Base-by-base conservation (phyloP, 2,329 filamentous ascomycete genomes). In the Tolypocladium inflatum region DNA sequence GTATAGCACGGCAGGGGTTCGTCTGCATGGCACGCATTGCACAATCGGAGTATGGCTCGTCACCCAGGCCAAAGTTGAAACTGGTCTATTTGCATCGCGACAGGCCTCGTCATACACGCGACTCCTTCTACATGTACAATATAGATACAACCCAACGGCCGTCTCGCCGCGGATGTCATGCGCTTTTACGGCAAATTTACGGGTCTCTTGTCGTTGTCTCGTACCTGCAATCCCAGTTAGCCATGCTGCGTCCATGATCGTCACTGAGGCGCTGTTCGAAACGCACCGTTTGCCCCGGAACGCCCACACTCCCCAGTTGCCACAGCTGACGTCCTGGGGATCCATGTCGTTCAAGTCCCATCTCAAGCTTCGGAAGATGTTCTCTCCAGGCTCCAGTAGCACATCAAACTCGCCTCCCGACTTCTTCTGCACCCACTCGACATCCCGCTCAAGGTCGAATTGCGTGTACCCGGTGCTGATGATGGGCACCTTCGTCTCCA, bases 271-370 rank as follows among this genome's bases (percentile, higher is more conserved):
- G 38, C 11, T 39, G 35, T 43, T 51, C 17, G 51, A 42, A 33
- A 58, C 83, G 66, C 83, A 97, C 84, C 93, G 88, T 84, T 99
- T 99, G 66, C 94, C 94, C 75, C 94, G 85, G 78, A 99, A 99
- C 17, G 88, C 91, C 91, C 95, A 99, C 2, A 96, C 79, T 13
- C 94, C 94, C 91, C 91, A 99, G 73, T 99, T 99, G 57, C 94
- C 93, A 68, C 91, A 95, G 66, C 88, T 96, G 62, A 97, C 80
- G 73, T 97, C 94, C 69, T 95, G 90, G 8, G 93, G 92, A 71
- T 97, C 94, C 63, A 94, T 77, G 69, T 99, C 95, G 68, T 99
- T 97, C 68, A 99, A 73, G 74, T 99, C 95, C 95, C 95, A 99
- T 67, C 93, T 81, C 70, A 97, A 74, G 76, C 94, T 99, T 67